Base-by-base conservation (phyloP, 1,139 yeast species). In the Petasospora rhodanensis region DNA sequence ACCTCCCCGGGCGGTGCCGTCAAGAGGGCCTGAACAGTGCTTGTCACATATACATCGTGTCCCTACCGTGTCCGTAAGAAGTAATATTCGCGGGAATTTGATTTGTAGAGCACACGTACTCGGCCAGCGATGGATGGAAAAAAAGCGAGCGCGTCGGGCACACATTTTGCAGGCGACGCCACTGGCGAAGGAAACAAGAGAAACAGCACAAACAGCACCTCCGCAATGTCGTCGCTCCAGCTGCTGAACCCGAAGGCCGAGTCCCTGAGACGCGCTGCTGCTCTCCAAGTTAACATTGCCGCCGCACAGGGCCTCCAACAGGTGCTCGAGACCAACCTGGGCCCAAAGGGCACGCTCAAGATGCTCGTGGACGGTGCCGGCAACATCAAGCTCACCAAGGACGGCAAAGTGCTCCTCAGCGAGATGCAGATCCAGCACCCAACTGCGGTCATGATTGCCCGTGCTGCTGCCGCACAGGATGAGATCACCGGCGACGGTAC, bases 371-470 rank as follows among this genome's bases (percentile, higher is more conserved):
- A 91, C 58, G 98, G 99, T 45, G 79, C 96, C 3, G 99, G 99
- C 22, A 79, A 81, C 53, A 82, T 91, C 59, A 93, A 91, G 62
- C 75, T 91, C 51, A 91, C 99, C 41, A 91, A 91, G 58, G 99
- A 91, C 61, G 99, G 99, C 38, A 89, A 91, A 55, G 97, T 93
- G 11, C 68, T 91, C 43, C 67, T 91, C 41, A 76, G 86, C 18
- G 98, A 91, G 57, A 91, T 91, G 99, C 99, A 93, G 63, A 93
- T 91, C 59, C 97, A 91, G 60, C 91, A 91, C 47, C 99, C 99
- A n/a, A 93, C 99, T 3, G 99, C 99, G 0, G 95, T 91, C 22
- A 84, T 93, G 95, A 91, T 91, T 66, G 94, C 98, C 4, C 73
- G 97, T 45, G 98, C 97, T 9, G 99, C 99, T 34, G 79, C 96